Base-by-base conservation (phyloP, 2,329 filamentous ascomycete species). In the Aspergillus viridinutans region DNA sequence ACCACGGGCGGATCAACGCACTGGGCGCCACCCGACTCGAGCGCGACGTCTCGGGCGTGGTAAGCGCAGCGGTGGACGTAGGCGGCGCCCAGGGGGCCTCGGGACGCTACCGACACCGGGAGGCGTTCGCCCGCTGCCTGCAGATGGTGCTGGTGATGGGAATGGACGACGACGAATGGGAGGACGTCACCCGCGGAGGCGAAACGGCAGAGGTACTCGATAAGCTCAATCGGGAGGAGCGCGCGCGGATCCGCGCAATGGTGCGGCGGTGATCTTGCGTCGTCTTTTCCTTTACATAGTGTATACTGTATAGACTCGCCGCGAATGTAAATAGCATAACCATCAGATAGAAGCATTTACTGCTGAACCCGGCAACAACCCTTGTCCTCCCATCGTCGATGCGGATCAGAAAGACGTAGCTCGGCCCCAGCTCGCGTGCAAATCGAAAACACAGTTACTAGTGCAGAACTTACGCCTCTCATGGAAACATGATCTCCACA, bases 161-260 rank as follows among this genome's bases (percentile, higher is more conserved):
- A 65, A 95, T 97, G 91, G 92, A 97, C 71, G 90, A 94, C 35
- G 92, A 97, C 57, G 93, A 97, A 74, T 96, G 92, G 90, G 90
- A 93, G 50, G 91, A 94, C 73, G 74, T 92, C 4, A 75, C 81
- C 43, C 74, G 79, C 32, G 80, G 77, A 38, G 75, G 74, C 35
- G 71, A 76, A 50, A 70, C 73, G 58, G 70, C 71, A 55, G 80
- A 83, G 54, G 76, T 80, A 14, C 83, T 86, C 12, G 86, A 84
- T 51, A 88, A 84, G 10, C 85, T 94, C 68, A 80, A 82, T 52
- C 81, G 82, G 45, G 90, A 92, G 56, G 92, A 96, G 77, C 85
- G 89, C 70, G 81, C 80, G 62, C 83, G 85, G 67, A 90, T 90
- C 9, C 84, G 91, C 69, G 85, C 78, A 4, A 84, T 94, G 73